Evolutionary conservation across 75 land plant genomes (phyloP), one percentile per base, ranked within the genome.

Genomic region (Larix kaempferi): DNA sequence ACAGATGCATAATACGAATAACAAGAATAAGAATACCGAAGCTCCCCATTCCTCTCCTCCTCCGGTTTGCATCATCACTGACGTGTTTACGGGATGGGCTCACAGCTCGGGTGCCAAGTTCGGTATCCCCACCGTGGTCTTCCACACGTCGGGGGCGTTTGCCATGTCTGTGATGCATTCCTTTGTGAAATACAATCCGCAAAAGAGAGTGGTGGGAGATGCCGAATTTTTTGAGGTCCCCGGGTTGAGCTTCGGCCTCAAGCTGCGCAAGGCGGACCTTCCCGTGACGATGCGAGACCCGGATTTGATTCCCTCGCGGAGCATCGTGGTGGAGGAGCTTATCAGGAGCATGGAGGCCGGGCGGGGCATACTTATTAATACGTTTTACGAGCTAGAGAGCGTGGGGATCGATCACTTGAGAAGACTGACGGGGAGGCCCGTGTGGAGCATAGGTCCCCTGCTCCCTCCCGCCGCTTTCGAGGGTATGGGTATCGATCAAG

Each of bases 51-150:
- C 52, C 52, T 44, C 39, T 1, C 72, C 72, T 2, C 4, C 49
- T 2, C 4, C 49, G 19, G 73, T 75, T 16, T 86, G 92, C 77
- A 13, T 91, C n/a, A 77, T 91, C 39, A 66, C 81, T 5, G 92
- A 91, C 69, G 23, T 74, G 15, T 75, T 81, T 64, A 55, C 79
- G 25, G 69, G 88, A 1, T 88, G 86, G 79, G 74, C 83, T 0
- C 41, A 55, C 6, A 57, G 82, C 22, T 58, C 74, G 22, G 90
- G 86, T 6, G 35, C 37, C 19, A 84, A 71, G 10, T 75, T 82
- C 14, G 75, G 75, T 25, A 88, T 91, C 26, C 90, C 88, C 17
- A 52, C 82, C 58, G 65, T 84, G 0, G 74, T 63, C 13, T 86
- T 88, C 56, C 64, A 79, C 19, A 82, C 84, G 0, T 14, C 72